Evolutionary conservation across 345 rosid genomes (phyloP).

Genomic region (Dovyalis caffra): DNA sequence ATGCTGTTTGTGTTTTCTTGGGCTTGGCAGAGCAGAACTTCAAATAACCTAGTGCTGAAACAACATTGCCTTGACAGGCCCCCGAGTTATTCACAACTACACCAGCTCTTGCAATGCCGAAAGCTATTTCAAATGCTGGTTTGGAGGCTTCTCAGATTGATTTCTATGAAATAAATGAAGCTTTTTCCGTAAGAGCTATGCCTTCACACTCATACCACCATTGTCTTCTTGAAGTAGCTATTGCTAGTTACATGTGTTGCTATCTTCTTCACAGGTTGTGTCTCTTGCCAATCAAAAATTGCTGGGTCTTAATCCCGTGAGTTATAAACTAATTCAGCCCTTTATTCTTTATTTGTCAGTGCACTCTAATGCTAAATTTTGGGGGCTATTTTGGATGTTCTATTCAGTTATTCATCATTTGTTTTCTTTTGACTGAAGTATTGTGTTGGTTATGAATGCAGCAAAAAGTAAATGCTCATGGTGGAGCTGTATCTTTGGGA

Average conservation of each 20-base stretch:
- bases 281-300: constrained; percentile 34
- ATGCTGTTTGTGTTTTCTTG: background rate
- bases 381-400: background rate
- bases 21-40: background rate
- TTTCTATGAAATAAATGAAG: constrained; percentile 36
- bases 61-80: constrained; percentile 9
- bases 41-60: background rate
- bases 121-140: constrained; percentile 34
- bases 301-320: constrained; percentile 27
- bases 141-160: constrained; percentile 25
- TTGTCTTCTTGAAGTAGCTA: background rate
- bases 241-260: background rate
- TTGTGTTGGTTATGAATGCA: constrained; percentile 2
- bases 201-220: background rate
- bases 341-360: background rate
- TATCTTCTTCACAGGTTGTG: constrained; percentile 24
- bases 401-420: background rate
- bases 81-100: constrained; percentile 27
- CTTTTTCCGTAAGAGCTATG: constrained; percentile 25
- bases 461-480: constrained; percentile 28
- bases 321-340: background rate
- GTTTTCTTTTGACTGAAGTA: background rate
- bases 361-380: background rate
- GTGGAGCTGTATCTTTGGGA: constrained; percentile 37
- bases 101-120: constrained; percentile 34